Conservation (phyloP, 2,329 filamentous ascomycete species). For the Cordyceps militaris region DNA sequence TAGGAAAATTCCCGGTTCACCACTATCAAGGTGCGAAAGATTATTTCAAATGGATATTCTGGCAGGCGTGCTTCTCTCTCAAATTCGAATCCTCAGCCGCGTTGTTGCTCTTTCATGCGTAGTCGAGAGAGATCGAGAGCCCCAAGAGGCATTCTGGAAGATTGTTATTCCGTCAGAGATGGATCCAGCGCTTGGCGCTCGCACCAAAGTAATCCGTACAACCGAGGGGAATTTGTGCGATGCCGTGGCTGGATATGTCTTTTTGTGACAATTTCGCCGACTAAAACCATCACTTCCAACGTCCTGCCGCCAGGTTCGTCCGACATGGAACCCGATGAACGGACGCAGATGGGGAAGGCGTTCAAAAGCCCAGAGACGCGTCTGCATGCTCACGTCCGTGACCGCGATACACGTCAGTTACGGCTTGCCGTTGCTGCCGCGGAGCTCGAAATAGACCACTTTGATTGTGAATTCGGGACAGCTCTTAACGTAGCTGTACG, state of each 20-base stretch:
- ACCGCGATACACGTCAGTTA: slow-evolving; percentile 2
- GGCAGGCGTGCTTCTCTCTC: background rate
- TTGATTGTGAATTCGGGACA: background rate
- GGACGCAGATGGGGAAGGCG: background rate
- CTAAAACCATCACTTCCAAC: background rate
- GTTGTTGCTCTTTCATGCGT: background rate
- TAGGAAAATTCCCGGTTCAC: too few species aligned
- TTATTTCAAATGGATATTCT: too few species aligned
- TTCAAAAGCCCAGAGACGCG: slow-evolving; percentile 3
- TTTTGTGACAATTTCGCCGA: background rate
- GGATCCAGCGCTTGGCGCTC: background rate
- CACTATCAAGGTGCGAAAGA: too few species aligned
- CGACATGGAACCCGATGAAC: slow-evolving; percentile 1
- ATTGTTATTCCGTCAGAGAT: slow-evolving; percentile 1
- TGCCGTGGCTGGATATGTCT: background rate
- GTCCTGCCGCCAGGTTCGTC: background rate
- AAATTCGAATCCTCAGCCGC: background rate
- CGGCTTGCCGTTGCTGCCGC: slow-evolving; percentile 2
- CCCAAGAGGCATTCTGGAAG: background rate
- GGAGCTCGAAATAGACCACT: slow-evolving; percentile 2
- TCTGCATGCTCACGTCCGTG: slow-evolving; percentile 5
- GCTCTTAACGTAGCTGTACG: slow-evolving; percentile 7
- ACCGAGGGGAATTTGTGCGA: background rate
- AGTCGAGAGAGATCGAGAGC: background rate
- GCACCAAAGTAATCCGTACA: background rate